Percentiles rank a stretch among this genome's conserved stretches.
Evolutionary conservation across 108 stramenopile genomes (phyloP).

Genomic region (Nitzschia sp.): DNA sequence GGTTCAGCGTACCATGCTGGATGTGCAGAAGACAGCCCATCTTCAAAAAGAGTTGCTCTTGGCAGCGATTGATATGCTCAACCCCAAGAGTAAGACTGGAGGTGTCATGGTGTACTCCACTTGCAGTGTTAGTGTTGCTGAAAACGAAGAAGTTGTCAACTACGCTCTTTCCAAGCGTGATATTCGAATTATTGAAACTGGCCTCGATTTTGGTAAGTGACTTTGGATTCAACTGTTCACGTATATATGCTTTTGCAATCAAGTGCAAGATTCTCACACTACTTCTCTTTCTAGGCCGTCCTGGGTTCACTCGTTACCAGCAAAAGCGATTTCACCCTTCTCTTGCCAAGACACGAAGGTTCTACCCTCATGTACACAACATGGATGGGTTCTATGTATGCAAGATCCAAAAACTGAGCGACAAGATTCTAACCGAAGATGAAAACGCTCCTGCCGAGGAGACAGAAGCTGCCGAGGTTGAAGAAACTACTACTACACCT

Average conservation of each 20-base stretch:
- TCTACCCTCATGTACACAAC: slow-evolving; percentile 99
- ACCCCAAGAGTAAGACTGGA: slow-evolving; percentile 90
- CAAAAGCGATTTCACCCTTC: slow-evolving; percentile 97
- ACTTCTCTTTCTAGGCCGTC: slow-evolving; percentile 53
- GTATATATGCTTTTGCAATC: background rate
- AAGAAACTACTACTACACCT: slow-evolving; percentile 14
- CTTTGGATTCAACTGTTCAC: background rate
- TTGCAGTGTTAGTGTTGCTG: slow-evolving; percentile 94
- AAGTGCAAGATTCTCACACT: slow-evolving; percentile 4
- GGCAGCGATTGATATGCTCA: slow-evolving; percentile 96
- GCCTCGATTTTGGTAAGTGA: slow-evolving; percentile 85
- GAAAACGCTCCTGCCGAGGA: slow-evolving; percentile 6
- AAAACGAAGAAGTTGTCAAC: slow-evolving; percentile 98
- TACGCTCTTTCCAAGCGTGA: slow-evolving; percentile 93
- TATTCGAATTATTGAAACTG: slow-evolving; percentile 92
- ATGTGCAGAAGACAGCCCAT: slow-evolving; percentile 89
- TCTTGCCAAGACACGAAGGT: slow-evolving; percentile 86
- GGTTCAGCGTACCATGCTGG: slow-evolving; percentile 90
- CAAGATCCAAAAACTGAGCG: slow-evolving; percentile 93
- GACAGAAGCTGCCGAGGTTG: slow-evolving; percentile 11
- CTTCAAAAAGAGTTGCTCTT: slow-evolving; percentile 97
- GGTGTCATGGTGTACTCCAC: slow-evolving; percentile 98
- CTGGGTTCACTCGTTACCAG: slow-evolving; percentile 92
- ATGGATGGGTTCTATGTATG: slow-evolving; percentile 99
- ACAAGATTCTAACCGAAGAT: slow-evolving; percentile 33